Conservation (phyloP, 2,329 filamentous ascomycete species). For the Metarhizium sp. region DNA sequence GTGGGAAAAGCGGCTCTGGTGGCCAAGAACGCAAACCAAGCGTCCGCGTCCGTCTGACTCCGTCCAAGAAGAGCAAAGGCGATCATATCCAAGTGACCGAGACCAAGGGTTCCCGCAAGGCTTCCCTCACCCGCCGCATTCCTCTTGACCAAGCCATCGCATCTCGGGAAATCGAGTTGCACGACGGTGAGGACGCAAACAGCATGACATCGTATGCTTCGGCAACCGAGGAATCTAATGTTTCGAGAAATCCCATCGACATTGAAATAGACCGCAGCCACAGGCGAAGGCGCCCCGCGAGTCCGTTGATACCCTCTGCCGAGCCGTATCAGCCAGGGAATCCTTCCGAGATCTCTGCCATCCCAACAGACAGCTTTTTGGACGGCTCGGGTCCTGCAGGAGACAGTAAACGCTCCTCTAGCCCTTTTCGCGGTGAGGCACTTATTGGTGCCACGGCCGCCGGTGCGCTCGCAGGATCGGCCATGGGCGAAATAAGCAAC, state of each 20-base stretch:
- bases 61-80: constrained; percentile 58
- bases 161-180: constrained; percentile 32
- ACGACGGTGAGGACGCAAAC: constrained; percentile 50
- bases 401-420: constrained; percentile 30
- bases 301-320: constrained; percentile 51
- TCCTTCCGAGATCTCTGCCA: constrained; percentile 79
- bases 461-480: constrained; percentile 25
- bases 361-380: constrained; percentile 51
- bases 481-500: constrained; percentile 32
- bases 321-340: constrained; percentile 55
- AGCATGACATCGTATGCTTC: constrained; percentile 70
- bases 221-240: constrained; percentile 68
- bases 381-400: constrained; percentile 44
- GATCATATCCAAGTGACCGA: constrained; percentile 85
- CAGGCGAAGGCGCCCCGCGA: constrained; percentile 55
- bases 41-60: constrained; percentile 70
- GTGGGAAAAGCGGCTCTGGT: constrained; percentile 51
- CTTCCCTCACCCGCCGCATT: constrained; percentile 46
- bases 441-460: constrained; percentile 27
- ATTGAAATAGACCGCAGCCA: constrained; percentile 69
- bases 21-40: constrained; percentile 65
- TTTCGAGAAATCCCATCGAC: constrained; percentile 70
- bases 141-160: constrained; percentile 34
- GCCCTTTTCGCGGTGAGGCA: constrained; percentile 30
- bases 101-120: constrained; percentile 62